Base-by-base conservation (phyloP, 768 basidiomycete species). In the Trametes elegans region DNA sequence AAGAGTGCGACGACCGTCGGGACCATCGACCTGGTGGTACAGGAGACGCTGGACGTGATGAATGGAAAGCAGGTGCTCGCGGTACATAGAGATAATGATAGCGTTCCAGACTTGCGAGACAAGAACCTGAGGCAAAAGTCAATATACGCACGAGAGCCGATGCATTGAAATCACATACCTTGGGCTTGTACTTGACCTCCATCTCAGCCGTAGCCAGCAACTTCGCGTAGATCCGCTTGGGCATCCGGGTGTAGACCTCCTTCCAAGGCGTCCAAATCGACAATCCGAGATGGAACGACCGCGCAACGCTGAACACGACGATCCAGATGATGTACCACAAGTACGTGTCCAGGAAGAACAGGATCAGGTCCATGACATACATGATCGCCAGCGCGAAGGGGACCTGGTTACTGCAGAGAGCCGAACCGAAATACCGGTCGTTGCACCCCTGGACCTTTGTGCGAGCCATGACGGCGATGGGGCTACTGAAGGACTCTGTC, bases 101-200 rank as follows among this genome's bases (percentile, higher is more conserved):
- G 97, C 97, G 70, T 99, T 99, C 97, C 97, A 99, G 27, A 99
- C 88, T 74, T 99, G 97, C 18, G 95, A 98, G 35, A 99, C 97
- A 27, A 99, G 82, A 50, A 99, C 87, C 82, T 85, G 49, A 3
- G 23, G 11, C 10, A 39, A 5, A 2, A n/a, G 53, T 36, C 16
- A 61, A 19, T 21, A 53, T 16, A 1, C 31, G 23, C 26, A 49
- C 35, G 11, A 21, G n/a, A n/a, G n/a, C n/a, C n/a, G n/a, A n/a
- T n/a, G n/a, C 9, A 16, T 9, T 5, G 23, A 40, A 19, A 13
- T 19, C 27, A 61, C 74, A 41, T 52, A 82, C 93, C 80, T 99
- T 99, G 54, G 97, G 97, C 73, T 98, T 98, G 77, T 98, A 99
- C 73, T 98, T 98, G 72, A 97, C 85, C 69, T 99, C 97, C 97